Evolutionary conservation across 176 grass and related monocot species (phyloP).

Genomic region (Rhynchospora breviuscula): DNA sequence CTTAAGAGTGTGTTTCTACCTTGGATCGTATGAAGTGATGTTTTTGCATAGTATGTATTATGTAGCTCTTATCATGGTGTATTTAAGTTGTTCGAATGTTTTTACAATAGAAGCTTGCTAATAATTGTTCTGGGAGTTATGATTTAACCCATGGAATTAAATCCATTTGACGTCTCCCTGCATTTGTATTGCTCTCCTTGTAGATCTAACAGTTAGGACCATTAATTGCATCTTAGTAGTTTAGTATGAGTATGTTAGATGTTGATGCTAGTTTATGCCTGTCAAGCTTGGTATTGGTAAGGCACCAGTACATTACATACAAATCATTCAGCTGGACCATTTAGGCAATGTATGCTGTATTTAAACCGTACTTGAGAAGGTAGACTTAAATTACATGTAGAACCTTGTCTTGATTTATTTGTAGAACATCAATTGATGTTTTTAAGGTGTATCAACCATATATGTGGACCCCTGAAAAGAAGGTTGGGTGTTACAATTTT

Average conservation of each 20-base stretch:
- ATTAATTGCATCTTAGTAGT: not conserved
- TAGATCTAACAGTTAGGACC: not conserved
- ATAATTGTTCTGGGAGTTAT: not conserved
- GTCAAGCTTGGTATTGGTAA: not conserved
- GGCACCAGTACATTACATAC: not conserved
- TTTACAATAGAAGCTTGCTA: not conserved
- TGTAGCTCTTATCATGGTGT: not conserved
- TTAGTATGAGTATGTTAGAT: not conserved
- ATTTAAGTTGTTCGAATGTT: conserved; percentile 5
- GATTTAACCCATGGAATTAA: not conserved
- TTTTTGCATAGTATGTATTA: conserved; percentile 9
- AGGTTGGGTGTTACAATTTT: too few relatives aligned
- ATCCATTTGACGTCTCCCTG: not conserved
- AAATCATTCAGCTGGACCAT: not conserved
- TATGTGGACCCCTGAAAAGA: too few relatives aligned
- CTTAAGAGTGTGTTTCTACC: not conserved
- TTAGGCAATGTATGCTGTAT: not conserved
- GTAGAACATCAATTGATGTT: not conserved
- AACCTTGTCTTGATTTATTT: not conserved
- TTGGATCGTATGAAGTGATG: not conserved
- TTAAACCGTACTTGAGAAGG: not conserved
- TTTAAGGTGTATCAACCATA: not conserved
- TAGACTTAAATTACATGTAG: not conserved
- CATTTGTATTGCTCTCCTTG: not conserved
- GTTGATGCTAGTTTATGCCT: not conserved